Base-by-base conservation (phyloP, 225 moss, liverwort and hornwort species). In the Sphagnum tenellum region DNA sequence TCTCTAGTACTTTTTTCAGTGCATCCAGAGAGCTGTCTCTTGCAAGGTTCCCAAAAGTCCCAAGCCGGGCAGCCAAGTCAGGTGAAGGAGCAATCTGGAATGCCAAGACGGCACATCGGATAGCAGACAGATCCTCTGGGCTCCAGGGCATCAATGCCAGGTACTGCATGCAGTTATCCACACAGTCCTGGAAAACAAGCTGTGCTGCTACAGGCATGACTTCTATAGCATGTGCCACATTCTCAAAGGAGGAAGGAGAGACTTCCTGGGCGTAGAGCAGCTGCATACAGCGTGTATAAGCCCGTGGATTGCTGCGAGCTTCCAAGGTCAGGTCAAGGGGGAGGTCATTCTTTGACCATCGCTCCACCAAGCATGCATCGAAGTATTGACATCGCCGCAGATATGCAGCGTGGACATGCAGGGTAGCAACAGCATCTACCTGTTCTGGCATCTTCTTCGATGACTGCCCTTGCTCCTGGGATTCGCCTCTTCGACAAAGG, bases 101-200 rank as follows among this genome's bases (percentile, higher is more conserved):
- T 5, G 79, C 79, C 64, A 69, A 64, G 8, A 76, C 79, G 4
- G 79, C 79, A 70, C 69, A 76, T 66, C 72, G 69, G 63, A 76
- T 79, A 47, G 66, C 66, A 9, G 75, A 73, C 46, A 79, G 64
- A 61, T 79, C 75, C 55, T 51, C 66, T 54, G 67, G 72, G 60
- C 63, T 79, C 79, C 75, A 79, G 60, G 79, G 75, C 75, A 79
- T 79, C 72, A 79, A 75, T 72, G 79, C 75, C 67, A 79, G 70
- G 69, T 79, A 79, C 55, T 75, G 79, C 79, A 79, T 79, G 72
- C 75, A 79, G 55, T 72, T 75, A 69, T 79, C 79, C 66, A 79
- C 75, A 67, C 75, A 79, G 12, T 75, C 75, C 61, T 79, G 79
- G 54, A 66, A 79, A 50, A 79, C 75, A 73, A 79, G 79, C 61